Base-by-base conservation (phyloP, 257 asterid genomes). In the Solanum gracilifrons region DNA sequence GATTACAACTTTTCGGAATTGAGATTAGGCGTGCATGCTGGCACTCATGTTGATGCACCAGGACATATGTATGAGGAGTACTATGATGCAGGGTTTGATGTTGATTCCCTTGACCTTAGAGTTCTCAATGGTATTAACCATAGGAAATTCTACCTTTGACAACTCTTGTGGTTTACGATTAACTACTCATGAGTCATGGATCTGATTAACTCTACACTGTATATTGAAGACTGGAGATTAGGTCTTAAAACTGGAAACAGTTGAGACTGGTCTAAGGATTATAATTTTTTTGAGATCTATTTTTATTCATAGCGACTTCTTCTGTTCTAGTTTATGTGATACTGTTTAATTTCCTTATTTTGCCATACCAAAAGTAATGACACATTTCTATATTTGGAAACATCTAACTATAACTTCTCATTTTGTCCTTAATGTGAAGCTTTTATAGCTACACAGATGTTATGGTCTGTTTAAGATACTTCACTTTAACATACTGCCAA, bases 31-130 rank as follows among this genome's bases (percentile, higher is more conserved):
- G 93, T 87, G 85, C 99, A 96, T 89, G 75, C 98, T 82, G 98
- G 98, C 35, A 95, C 98, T 25, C 98, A 96, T 84, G 99, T 96
- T 18, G 98, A 96, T 90, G 98, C 98, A 6, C 98, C 99, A 5
- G 98, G 99, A 1, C 98, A 96, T 90, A 68, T 93, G 91, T 92
- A 85, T 88, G 96, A 93, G 13, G 80, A 89, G 13, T 94, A 94
- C 89, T 95, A 48, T 85, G 98, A 93, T 85, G 93, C 90, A 80
- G 98, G 98, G 71, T 94, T 85, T 87, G 98, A 95, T 90, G 96
- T 96, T 83, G 98, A 96, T 83, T 87, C 90, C 82, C 96, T 96
- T 88, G 96, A 96, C 87, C 95, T 96, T 75, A 90, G 92, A 89
- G 93, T 95, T 51, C 95, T 94, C 68, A 95, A 93, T 87, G 98